Conservation (phyloP, 805 yeast genomes). For the Saccharomycopsis olivae region DNA sequence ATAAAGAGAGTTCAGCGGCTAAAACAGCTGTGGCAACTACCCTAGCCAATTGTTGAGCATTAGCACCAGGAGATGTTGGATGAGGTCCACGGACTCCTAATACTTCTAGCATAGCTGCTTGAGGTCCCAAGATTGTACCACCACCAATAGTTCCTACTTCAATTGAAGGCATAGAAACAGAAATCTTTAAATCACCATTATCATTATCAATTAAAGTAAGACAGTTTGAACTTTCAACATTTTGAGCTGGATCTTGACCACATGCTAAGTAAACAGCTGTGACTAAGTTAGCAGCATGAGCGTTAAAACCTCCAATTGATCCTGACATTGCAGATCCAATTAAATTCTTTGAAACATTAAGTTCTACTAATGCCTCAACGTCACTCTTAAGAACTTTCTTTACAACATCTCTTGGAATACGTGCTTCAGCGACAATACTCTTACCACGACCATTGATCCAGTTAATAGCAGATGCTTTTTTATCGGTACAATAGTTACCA, state of each 20-base stretch:
- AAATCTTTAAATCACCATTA: slow-evolving; percentile 73
- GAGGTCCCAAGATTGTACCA: slow-evolving; percentile 96
- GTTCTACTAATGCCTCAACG: slow-evolving; percentile 83
- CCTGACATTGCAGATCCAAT: slow-evolving; percentile 99
- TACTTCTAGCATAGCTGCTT: slow-evolving; percentile 89
- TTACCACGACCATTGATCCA: slow-evolving; percentile 99
- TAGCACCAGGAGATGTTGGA: slow-evolving; percentile 85
- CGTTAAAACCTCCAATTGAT: slow-evolving; percentile 94
- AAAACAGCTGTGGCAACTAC: slow-evolving; percentile 90
- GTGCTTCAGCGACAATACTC: slow-evolving; percentile 93
- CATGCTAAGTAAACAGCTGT: slow-evolving; percentile 92
- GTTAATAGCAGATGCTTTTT: slow-evolving; percentile 95
- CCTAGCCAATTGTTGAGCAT: slow-evolving; percentile 87
- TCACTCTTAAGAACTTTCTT: slow-evolving; percentile 78
- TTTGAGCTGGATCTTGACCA: slow-evolving; percentile 99
- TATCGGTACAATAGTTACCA: slow-evolving; percentile 96
- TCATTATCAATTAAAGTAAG: slow-evolving; percentile 85
- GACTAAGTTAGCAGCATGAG: slow-evolving; percentile 94
- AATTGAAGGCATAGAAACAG: slow-evolving; percentile 98
- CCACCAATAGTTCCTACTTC: slow-evolving; percentile 99
- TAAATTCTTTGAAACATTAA: slow-evolving; percentile 80
- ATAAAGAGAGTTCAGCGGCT: slow-evolving; percentile 90
- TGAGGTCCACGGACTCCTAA: slow-evolving; percentile 95
- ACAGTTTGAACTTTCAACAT: slow-evolving; percentile 95
- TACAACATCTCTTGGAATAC: slow-evolving; percentile 75